A percentile compares a stretch with the other conserved stretches of the same genome.
phyloP scores from a whole-genome alignment of 495 filamentous ascomycete genomes.

The Aspergillus indologenus region DNA sequence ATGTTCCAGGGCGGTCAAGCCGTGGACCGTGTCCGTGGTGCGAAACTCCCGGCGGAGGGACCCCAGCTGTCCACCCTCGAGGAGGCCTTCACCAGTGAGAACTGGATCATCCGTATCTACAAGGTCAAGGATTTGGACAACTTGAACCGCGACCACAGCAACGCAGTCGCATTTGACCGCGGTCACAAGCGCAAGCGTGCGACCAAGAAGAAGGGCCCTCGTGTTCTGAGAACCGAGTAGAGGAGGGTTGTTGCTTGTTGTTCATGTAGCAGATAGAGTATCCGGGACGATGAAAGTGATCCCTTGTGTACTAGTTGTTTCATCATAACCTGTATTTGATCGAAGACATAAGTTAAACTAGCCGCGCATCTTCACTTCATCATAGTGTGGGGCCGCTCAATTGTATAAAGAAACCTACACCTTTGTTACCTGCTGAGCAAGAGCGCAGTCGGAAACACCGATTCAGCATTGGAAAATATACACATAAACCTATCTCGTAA shows the following conservation, averaged over 20 bases:
- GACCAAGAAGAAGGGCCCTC: slow-evolving; percentile 72
- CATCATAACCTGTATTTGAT: slow-evolving; percentile 17
- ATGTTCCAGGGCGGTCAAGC: slow-evolving; percentile 94
- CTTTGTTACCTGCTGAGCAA: too few species aligned
- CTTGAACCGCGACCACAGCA: slow-evolving; percentile 82
- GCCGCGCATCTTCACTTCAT: neutral
- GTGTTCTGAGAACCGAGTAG: slow-evolving; percentile 81
- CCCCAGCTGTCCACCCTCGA: slow-evolving; percentile 86
- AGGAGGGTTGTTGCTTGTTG: slow-evolving; percentile 13
- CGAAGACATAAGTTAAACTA: slow-evolving; percentile 16
- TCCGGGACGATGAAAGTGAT: slow-evolving; percentile 2
- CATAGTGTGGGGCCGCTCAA: neutral
- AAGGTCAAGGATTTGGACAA: slow-evolving; percentile 99
- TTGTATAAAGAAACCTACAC: neutral
- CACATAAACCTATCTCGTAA: neutral
- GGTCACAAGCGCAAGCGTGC: slow-evolving; percentile 93
- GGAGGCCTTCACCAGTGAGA: slow-evolving; percentile 98
- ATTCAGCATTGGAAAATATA: neutral
- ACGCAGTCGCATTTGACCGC: slow-evolving; percentile 82
- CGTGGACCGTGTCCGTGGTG: slow-evolving; percentile 81
- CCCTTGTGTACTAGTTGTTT: slow-evolving; percentile 12
- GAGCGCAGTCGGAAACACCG: neutral
- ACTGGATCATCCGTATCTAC: slow-evolving; percentile 99
- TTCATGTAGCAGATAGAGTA: neutral
- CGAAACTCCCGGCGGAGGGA: slow-evolving; percentile 76